Base-by-base conservation (phyloP, 306 rosid genomes). In the Ormosia semicastrata region DNA sequence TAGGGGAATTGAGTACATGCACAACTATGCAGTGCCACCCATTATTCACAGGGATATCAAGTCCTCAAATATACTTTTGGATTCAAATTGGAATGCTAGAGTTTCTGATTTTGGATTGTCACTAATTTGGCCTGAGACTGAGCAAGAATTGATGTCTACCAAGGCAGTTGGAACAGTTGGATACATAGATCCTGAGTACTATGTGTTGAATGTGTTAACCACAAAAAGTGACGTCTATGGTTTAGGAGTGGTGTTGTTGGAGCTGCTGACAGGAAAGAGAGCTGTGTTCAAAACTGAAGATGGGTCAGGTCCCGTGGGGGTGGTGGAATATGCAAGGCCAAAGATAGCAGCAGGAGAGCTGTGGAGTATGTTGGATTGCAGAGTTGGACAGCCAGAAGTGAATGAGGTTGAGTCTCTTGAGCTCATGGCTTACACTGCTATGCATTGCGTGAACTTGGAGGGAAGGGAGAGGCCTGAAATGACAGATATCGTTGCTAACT, bases 131-230 rank as follows among this genome's bases (percentile, higher is more conserved):
- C 72, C 58, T 0, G 79, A 82, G 41, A 67, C 50, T 13, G 81
- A 85, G 17, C 80, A 63, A 63, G 85, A 82, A 24, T 8, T 15
- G 6, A 65, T 62, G 69, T 50, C 85, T 0, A 18, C 54, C 1
- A 74, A 49, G 15, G 90, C 88, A 0, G 90, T 79, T 9, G 90
- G 90, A 29, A 87, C 90, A 0, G 86, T 87, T 8, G 90, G 90
- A 2, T 87, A 87, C 60, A 87, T 87, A 74, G 90, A 87, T 24
- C 90, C 90, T 0, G 90, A 87, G 86, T 87, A 87, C 82, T 87
- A 84, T 52, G 88, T 81, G 1, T 33, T 79, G 29, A 87, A 79
- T 67, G 88, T 87, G 6, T 75, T 85, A 40, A 87, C 90, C 4
- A 75, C 86, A 70, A 87, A 85, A 34, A 85, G 90, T 66, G 90